phyloP scores from a whole-genome alignment of 306 rosid genomes.

The Prosopis cineraria region DNA sequence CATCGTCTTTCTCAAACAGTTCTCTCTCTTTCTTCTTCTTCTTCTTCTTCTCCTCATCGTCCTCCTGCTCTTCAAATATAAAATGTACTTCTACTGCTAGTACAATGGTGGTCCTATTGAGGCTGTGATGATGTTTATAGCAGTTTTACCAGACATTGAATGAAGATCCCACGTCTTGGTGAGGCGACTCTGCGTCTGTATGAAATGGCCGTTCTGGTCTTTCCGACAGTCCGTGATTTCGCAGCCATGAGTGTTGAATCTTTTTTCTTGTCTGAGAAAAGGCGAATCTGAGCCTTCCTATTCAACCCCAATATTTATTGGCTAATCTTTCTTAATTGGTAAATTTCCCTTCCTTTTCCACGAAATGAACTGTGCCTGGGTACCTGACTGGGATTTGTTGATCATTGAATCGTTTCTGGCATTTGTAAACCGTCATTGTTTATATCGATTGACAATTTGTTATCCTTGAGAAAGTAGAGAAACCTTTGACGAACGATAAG shows the following conservation, averaged over 20 bases:
- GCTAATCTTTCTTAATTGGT: too few species aligned
- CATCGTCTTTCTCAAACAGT: not conserved
- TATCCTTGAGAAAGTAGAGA: not conserved
- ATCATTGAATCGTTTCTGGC: not conserved
- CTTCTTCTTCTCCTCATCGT: not conserved
- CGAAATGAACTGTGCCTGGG: not conserved
- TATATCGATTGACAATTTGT: not conserved
- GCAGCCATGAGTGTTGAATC: constrained; percentile 14
- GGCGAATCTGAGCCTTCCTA: constrained; percentile 21
- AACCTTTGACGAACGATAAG: not conserved
- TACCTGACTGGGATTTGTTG: too few species aligned
- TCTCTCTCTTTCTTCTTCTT: not conserved
- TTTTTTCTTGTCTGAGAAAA: constrained; percentile 23
- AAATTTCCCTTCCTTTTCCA: not conserved
- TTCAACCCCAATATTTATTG: not conserved
- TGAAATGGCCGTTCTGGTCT: constrained; percentile 5
- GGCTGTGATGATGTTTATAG: constrained; percentile 5
- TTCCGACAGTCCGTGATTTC: not conserved
- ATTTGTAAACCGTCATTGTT: not conserved
- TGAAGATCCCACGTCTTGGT: not conserved
- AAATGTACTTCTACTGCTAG: too few species aligned
- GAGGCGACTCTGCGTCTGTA: constrained; percentile 1
- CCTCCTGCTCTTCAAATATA: not conserved
- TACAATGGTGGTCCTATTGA: not conserved
- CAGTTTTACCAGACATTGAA: constrained; percentile 4